These are phyloP conservation scores for Epichloe amarillans DNA, from an alignment of 2,329 filamentous ascomycete genomes.

Conservation along the genomic window DNA sequence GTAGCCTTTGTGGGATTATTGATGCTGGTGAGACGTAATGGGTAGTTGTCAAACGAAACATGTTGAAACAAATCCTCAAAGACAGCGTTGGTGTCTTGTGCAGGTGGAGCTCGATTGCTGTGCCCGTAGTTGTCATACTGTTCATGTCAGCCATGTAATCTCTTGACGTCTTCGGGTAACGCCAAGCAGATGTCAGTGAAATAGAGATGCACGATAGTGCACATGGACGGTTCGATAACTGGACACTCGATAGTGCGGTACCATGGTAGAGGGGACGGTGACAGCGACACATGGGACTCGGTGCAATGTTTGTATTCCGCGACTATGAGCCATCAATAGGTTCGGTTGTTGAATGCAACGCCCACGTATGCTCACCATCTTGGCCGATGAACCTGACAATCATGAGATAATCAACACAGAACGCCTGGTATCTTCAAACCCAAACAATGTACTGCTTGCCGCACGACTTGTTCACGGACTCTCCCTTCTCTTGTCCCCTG, in stretches of 20 bases:
- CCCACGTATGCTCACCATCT: background rate
- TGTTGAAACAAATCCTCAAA: background rate
- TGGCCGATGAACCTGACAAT: background rate
- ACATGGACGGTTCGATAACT: no score
- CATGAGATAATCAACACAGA: background rate
- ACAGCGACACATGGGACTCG: no score
- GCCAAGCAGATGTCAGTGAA: no score
- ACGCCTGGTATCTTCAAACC: slow-evolving; percentile 2
- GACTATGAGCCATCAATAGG: background rate
- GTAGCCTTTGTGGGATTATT: background rate
- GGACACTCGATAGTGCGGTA: no score
- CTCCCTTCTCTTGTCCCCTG: background rate
- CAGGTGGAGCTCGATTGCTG: no score
- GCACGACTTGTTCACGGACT: background rate
- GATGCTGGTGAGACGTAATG: background rate
- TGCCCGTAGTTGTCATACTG: no score
- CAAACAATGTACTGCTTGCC: background rate
- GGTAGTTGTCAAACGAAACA: background rate
- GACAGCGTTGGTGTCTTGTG: background rate
- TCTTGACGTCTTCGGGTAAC: no score
- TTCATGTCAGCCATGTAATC: no score
- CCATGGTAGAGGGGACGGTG: no score
- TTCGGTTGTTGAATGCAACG: background rate
- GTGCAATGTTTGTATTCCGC: background rate
- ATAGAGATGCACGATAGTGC: no score